Evolutionary conservation across 345 rosid genomes (phyloP).

Genomic region (Cochlearia excelsa): DNA sequence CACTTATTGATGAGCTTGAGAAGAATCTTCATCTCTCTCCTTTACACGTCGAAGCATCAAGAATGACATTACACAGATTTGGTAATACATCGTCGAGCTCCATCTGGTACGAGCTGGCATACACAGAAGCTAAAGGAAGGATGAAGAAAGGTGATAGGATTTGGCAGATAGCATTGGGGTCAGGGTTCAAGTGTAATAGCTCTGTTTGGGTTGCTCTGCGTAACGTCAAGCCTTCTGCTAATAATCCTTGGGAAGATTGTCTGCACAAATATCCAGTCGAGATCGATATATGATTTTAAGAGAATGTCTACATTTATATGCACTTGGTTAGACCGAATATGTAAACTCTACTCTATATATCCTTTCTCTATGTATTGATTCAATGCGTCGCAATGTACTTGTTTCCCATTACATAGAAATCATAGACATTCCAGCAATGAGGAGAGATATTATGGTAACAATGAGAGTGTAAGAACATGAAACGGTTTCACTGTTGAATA

Average conservation of each 20-base stretch:
- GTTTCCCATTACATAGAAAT: too few relatives aligned
- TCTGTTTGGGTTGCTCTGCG: constrained; percentile 47
- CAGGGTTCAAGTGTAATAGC: constrained; percentile 68
- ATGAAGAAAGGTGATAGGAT: constrained; percentile 50
- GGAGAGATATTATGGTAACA: too few relatives aligned
- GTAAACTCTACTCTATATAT: background rate
- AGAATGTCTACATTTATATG: background rate
- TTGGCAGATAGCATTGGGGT: constrained; percentile 69
- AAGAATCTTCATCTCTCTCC: constrained; percentile 48
- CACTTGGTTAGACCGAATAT: background rate
- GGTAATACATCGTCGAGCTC: constrained; percentile 67
- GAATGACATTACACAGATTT: constrained; percentile 61
- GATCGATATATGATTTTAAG: constrained; percentile 26
- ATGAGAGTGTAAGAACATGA: too few relatives aligned
- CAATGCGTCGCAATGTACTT: too few relatives aligned
- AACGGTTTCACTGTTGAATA: too few relatives aligned
- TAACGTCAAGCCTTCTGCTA: constrained; percentile 39
- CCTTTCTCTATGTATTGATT: background rate
- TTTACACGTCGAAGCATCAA: constrained; percentile 58
- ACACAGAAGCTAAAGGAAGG: constrained; percentile 57
- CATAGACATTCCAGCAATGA: too few relatives aligned
- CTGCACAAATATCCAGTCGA: constrained; percentile 37
- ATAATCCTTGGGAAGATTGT: constrained; percentile 55
- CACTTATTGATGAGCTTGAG: constrained; percentile 54
- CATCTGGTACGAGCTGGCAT: constrained; percentile 61